Conservation (phyloP, 2,329 filamentous ascomycete genomes). For the Alternaria hordeiaustralica region DNA sequence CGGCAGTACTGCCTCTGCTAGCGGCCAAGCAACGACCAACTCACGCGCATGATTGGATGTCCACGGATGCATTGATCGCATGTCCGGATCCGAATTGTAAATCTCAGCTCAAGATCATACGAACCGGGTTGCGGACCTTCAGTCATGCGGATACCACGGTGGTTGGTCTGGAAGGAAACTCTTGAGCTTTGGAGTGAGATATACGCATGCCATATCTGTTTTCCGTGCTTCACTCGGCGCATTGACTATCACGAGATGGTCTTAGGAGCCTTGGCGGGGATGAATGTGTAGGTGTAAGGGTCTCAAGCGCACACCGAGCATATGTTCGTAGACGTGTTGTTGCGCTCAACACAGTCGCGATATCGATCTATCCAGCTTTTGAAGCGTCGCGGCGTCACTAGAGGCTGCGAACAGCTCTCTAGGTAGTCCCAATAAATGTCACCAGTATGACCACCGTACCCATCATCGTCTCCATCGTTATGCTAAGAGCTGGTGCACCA, state of each 20-base stretch:
- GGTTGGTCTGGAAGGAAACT: conserved; percentile 3
- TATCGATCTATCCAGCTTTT: not conserved
- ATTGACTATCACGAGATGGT: not conserved
- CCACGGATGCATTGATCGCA: conserved; percentile 16
- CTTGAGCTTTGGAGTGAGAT: not conserved
- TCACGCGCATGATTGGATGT: conserved; percentile 18
- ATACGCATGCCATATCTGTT: not conserved
- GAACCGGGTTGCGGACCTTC: conserved; percentile 10
- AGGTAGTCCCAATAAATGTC: not conserved
- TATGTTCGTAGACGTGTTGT: not conserved
- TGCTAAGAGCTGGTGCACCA: not conserved
- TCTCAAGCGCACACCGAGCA: not conserved
- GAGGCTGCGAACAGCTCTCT: not conserved
- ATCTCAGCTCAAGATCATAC: conserved; percentile 16
- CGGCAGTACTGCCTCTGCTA: conserved; percentile 11
- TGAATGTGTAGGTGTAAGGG: not conserved
- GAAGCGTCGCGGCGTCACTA: not conserved
- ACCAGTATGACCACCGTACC: not conserved
- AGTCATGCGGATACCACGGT: conserved; percentile 14
- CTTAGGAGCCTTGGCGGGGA: not conserved
- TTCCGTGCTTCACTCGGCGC: not conserved
- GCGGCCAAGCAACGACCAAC: conserved; percentile 15
- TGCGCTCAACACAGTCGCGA: not conserved
- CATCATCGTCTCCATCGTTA: not conserved
- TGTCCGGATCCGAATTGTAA: conserved; percentile 18